Conservation (phyloP, 164 flowering plant genomes). For the Magnolia sinica region DNA sequence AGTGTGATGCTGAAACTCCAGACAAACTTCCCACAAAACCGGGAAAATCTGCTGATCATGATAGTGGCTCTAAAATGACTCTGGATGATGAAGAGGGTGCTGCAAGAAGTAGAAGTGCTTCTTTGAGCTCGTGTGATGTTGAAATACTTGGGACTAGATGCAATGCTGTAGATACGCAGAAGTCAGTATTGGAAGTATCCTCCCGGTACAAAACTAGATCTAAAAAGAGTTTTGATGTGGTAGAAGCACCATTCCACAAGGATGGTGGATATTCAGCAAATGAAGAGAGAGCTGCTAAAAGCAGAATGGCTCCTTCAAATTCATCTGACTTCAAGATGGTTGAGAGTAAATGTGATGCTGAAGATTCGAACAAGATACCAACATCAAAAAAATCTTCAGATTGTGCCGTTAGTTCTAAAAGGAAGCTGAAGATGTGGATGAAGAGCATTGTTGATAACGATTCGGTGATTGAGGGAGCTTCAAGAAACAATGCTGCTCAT, state of each 20-base stretch:
- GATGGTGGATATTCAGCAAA: not conserved
- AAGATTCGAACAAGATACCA: not conserved
- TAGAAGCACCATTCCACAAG: not conserved
- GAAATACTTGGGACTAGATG: not conserved
- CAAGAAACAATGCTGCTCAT: too few relatives aligned
- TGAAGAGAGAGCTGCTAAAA: not conserved
- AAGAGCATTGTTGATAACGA: too few relatives aligned
- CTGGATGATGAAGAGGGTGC: not conserved
- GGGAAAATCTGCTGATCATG: not conserved
- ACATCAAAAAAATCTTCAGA: too few relatives aligned
- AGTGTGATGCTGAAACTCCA: constrained; percentile 15
- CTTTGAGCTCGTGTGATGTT: not conserved
- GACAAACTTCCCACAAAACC: not conserved
- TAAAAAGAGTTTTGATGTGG: not conserved
- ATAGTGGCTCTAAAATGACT: not conserved
- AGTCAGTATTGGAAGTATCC: not conserved
- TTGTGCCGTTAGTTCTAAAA: too few relatives aligned
- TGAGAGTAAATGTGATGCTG: not conserved
- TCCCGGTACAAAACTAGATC: not conserved
- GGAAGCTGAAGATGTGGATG: too few relatives aligned
- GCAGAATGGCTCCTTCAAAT: not conserved
- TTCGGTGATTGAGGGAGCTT: too few relatives aligned
- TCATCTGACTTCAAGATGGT: not conserved
- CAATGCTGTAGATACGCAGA: not conserved
- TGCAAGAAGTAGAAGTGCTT: not conserved